A percentile compares a stretch with the other conserved stretches of the same genome.
Evolutionary conservation across 1,284 basidiomycete genomes (phyloP).

Genomic region (Puccinia polysora): DNA sequence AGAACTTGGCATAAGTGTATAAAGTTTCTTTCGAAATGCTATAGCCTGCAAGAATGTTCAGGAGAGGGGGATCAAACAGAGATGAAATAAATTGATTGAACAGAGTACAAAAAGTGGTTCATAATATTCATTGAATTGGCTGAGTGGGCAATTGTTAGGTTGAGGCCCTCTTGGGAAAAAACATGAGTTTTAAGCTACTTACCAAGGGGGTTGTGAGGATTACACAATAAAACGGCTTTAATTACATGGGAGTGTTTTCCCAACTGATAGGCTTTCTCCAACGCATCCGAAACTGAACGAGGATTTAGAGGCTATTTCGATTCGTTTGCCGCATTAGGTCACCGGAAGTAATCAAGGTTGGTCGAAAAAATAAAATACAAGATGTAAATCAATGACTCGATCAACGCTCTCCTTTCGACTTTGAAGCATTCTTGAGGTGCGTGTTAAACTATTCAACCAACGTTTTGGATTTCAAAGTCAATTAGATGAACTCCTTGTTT

Average conservation of each 20-base stretch:
- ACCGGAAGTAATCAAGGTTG: too few relatives aligned
- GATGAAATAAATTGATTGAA: background rate
- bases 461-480: conserved; percentile 23
- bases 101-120: background rate
- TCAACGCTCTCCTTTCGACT: background rate
- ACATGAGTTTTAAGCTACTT: background rate
- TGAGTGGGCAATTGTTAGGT: too few relatives aligned
- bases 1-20: conserved; percentile 1
- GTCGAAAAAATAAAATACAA: background rate
- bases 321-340: too few relatives aligned
- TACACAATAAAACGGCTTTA: conserved; percentile 28
- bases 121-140: too few relatives aligned
- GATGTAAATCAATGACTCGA: background rate
- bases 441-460: background rate
- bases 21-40: conserved; percentile 15
- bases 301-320: conserved; percentile 5
- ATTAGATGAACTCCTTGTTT: conserved; percentile 16
- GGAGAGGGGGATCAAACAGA: background rate
- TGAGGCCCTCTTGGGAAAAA: background rate
- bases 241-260: background rate
- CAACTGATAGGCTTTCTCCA: conserved; percentile 2
- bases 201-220: conserved; percentile 36
- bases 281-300: background rate
- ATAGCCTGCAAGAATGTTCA: conserved; percentile 4
- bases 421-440: background rate